Evolutionary conservation across 352 stramenopile species (phyloP).

Genomic region (Globisporangium mamillatum): DNA sequence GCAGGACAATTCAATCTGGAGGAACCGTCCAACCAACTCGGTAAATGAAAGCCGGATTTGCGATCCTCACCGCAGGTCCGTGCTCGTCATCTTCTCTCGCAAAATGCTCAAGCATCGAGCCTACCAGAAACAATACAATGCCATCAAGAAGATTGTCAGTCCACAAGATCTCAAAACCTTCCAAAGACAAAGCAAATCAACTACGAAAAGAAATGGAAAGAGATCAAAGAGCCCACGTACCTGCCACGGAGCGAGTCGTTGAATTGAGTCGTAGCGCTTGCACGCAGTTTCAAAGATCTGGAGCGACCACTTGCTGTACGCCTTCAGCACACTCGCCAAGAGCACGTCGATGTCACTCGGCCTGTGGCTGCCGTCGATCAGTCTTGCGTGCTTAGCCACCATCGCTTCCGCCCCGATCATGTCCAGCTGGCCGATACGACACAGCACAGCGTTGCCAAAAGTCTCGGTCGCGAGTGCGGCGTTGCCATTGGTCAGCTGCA

Average conservation of each 20-base stretch:
- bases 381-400: conserved; percentile 35
- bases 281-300: conserved; percentile 46
- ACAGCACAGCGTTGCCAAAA: conserved; percentile 60
- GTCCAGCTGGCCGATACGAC: conserved; percentile 54
- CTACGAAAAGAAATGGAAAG: background rate
- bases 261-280: conserved; percentile 42
- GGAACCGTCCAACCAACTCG: background rate
- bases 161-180: background rate
- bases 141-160: background rate
- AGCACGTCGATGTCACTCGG: conserved; percentile 54
- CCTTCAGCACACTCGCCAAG: conserved; percentile 49
- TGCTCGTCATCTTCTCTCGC: conserved; percentile 42
- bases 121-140: conserved; percentile 18
- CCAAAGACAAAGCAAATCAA: background rate
- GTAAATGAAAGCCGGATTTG: background rate
- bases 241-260: conserved; percentile 63
- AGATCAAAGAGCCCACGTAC: conserved; percentile 21
- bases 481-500: conserved; percentile 37
- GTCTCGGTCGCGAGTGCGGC: conserved; percentile 42
- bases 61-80: conserved; percentile 45
- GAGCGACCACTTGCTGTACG: conserved; percentile 55
- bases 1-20: background rate
- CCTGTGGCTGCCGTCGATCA: conserved; percentile 28
- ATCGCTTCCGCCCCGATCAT: conserved; percentile 55
- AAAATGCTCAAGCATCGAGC: conserved; percentile 54